Conservation (phyloP, 23 red algal genomes). For the Gracilariopsis chorda region DNA sequence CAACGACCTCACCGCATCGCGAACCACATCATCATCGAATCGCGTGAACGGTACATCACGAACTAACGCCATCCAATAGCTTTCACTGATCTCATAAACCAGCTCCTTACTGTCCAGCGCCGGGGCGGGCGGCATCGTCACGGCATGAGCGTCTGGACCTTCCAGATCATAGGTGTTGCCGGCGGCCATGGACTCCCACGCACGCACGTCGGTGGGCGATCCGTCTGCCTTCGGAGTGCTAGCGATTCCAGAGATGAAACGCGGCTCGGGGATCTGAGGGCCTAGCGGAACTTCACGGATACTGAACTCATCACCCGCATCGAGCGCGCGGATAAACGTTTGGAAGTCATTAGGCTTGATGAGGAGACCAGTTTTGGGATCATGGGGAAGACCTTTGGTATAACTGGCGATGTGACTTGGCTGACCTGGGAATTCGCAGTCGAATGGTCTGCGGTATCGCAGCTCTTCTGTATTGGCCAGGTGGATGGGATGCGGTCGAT, state of each 20-base stretch:
- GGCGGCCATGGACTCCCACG: conserved; percentile 65
- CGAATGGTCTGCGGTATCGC: conserved; percentile 13
- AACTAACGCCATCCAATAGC: conserved; percentile 59
- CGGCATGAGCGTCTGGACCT: conserved; percentile 61
- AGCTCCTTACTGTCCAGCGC: conserved; percentile 35
- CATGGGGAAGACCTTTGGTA: conserved; percentile 61
- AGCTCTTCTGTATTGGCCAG: conserved; percentile 45
- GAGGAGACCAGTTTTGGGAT: conserved; percentile 1
- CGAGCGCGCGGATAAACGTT: conserved; percentile 34
- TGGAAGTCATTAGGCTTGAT: conserved; percentile 34
- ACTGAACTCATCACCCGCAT: neutral
- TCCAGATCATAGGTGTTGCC: conserved; percentile 37
- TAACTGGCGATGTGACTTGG: conserved; percentile 26
- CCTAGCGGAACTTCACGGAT: conserved; percentile 38
- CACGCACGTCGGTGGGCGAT: conserved; percentile 49
- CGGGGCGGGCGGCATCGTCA: conserved; percentile 68
- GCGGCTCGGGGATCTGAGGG: neutral
- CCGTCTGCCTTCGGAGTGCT: too few relatives aligned
- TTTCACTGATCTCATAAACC: conserved; percentile 27
- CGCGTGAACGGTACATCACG: conserved; percentile 33
- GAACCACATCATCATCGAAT: neutral
- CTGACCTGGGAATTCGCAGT: neutral
- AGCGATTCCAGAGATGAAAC: conserved; percentile 36
- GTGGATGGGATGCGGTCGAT: conserved; percentile 41
- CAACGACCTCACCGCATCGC: neutral